Percentiles rank a stretch among this genome's conserved stretches.
phyloP scores from a whole-genome alignment of 352 stramenopile genomes.

The Globisporangium middletonii region DNA sequence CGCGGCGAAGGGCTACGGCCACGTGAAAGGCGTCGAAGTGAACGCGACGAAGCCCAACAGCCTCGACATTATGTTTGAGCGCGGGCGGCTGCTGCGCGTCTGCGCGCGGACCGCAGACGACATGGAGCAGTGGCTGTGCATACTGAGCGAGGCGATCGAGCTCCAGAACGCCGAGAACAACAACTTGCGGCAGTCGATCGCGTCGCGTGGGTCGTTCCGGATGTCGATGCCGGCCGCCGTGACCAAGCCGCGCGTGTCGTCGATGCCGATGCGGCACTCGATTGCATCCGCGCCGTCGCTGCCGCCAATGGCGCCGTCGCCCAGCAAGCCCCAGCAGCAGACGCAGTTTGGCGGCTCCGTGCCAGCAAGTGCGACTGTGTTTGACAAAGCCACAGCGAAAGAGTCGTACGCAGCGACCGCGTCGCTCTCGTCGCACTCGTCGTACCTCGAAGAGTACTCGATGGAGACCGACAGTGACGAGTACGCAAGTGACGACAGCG shows the following conservation, averaged over 20 bases:
- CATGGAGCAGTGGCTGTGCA: slow-evolving; percentile 72
- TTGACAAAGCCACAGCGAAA: slow-evolving; percentile 21
- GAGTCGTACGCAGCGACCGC: slow-evolving; percentile 29
- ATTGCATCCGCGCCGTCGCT: slow-evolving; percentile 19
- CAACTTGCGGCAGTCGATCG: slow-evolving; percentile 53
- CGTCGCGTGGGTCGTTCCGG: slow-evolving; percentile 33
- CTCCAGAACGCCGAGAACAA: slow-evolving; percentile 44
- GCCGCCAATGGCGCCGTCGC: slow-evolving; percentile 4
- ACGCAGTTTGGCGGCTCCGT: slow-evolving; percentile 9
- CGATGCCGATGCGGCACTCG: slow-evolving; percentile 44
- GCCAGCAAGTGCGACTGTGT: slow-evolving; percentile 14
- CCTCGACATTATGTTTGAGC: slow-evolving; percentile 77
- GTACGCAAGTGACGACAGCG: slow-evolving; percentile 55
- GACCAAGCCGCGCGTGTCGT: slow-evolving; percentile 18
- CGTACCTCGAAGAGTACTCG: slow-evolving; percentile 27
- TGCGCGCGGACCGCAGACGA: slow-evolving; percentile 49
- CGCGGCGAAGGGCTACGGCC: slow-evolving; percentile 73
- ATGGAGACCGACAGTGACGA: slow-evolving; percentile 43
- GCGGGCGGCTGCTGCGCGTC: slow-evolving; percentile 65
- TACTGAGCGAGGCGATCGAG: slow-evolving; percentile 69
- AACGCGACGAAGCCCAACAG: slow-evolving; percentile 49
- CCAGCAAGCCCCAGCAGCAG: slow-evolving; percentile 23
- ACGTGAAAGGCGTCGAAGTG: slow-evolving; percentile 70
- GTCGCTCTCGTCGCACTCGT: slow-evolving; percentile 30
- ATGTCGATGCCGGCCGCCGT: slow-evolving; percentile 19